phyloP scores from a whole-genome alignment of 257 asterid genomes.

The Plantago ovata region DNA sequence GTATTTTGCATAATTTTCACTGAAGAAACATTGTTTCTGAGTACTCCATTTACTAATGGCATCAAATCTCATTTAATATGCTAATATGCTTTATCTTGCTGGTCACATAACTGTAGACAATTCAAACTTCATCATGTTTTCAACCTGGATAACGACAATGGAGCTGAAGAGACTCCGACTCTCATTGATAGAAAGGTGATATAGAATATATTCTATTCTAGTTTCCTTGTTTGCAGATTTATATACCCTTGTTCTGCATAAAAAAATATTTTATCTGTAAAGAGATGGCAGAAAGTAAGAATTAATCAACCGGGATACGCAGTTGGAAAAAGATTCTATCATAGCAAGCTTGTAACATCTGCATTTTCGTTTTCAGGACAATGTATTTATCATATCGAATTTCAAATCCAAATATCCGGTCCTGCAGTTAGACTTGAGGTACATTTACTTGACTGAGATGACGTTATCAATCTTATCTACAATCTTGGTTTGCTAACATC shows the following conservation, averaged over 20 bases:
- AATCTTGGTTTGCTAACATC: constrained; percentile 19
- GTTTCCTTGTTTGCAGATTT: constrained; percentile 2
- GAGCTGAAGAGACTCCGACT: constrained; percentile 97
- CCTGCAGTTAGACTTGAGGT: constrained; percentile 95
- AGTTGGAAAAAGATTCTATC: constrained; percentile 10
- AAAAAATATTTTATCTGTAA: constrained; percentile 6
- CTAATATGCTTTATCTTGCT: constrained; percentile 13
- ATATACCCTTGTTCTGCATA: constrained; percentile 1
- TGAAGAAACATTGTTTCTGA: constrained; percentile 8
- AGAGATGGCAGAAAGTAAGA: constrained; percentile 5
- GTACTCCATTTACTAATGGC: constrained; percentile 8
- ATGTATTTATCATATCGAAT: constrained; percentile 91
- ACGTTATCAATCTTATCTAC: constrained; percentile 18
- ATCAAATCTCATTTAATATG: constrained; percentile 13
- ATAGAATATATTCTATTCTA: constrained; percentile 5
- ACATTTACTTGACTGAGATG: constrained; percentile 22
- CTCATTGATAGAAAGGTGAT: constrained; percentile 94
- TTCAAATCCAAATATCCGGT: constrained; percentile 95
- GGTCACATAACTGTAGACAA: constrained; percentile 46
- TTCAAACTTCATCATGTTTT: constrained; percentile 84
- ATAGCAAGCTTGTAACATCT: constrained; percentile 17
- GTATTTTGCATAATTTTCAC: constrained; percentile 8
- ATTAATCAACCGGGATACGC: constrained; percentile 13
- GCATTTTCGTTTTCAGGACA: constrained; percentile 52
- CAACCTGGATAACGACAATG: constrained; percentile 93